Evolutionary conservation across 768 basidiomycete genomes (phyloP).

Genomic region (Lyophyllum semitale): DNA sequence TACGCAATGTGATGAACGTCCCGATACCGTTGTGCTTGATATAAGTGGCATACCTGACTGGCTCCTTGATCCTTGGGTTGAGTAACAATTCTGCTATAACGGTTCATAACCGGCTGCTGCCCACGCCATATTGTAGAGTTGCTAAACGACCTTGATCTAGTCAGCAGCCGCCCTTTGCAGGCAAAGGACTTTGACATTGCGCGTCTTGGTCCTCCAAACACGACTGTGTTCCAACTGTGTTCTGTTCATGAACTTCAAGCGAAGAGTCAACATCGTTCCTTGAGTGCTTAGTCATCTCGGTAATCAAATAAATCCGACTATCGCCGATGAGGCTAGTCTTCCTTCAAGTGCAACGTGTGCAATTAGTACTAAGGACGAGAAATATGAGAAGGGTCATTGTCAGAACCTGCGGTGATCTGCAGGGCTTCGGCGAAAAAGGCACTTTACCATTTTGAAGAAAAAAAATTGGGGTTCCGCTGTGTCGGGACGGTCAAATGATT

Average conservation of each 20-base stretch:
- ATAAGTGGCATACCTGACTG: conserved; percentile 63
- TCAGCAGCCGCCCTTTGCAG: conserved; percentile 22
- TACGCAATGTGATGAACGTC: conserved; percentile 27
- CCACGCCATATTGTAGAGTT: conserved; percentile 38
- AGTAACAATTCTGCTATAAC: conserved; percentile 82
- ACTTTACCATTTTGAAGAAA: neutral
- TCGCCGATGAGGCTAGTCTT: conserved; percentile 2
- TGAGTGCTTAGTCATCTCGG: conserved; percentile 20
- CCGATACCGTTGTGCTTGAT: conserved; percentile 1
- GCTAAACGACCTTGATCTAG: conserved; percentile 37
- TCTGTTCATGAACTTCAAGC: neutral
- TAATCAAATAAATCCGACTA: conserved; percentile 14
- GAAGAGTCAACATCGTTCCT: neutral
- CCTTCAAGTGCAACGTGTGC: too few relatives aligned
- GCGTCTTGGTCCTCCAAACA: conserved; percentile 3
- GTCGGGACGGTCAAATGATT: conserved; percentile 8
- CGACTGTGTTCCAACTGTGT: neutral
- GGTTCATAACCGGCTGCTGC: conserved; percentile 52
- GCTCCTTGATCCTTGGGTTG: conserved; percentile 94
- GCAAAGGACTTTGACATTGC: conserved; percentile 25
- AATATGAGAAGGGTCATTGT: neutral
- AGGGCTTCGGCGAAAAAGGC: neutral
- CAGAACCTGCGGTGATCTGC: neutral
- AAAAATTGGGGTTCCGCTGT: conserved; percentile 1
- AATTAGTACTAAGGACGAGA: too few relatives aligned